Conservation (phyloP, 1,284 basidiomycete species). For the Malassezia japonica region DNA sequence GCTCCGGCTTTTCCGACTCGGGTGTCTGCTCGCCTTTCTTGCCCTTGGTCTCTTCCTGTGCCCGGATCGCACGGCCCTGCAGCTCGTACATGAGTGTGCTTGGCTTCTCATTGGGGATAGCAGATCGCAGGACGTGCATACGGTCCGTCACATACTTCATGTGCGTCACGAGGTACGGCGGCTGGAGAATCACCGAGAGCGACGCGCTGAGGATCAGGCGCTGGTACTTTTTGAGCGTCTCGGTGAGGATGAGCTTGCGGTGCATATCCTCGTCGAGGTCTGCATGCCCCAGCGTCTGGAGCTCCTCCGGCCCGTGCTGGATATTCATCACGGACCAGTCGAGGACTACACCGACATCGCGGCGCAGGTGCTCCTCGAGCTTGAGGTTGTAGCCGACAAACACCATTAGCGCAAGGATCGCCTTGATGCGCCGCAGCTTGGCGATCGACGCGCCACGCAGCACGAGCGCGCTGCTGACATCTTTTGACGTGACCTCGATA, state of each 20-base stretch:
- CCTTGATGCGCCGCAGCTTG: slow-evolving; percentile 74
- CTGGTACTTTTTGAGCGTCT: slow-evolving; percentile 28
- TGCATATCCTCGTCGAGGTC: neutral
- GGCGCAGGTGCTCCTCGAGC: slow-evolving; percentile 87
- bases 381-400: slow-evolving; percentile 83
- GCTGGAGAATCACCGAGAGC: slow-evolving; percentile 28
- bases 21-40: too few relatives aligned
- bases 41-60: too few relatives aligned
- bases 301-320: slow-evolving; percentile 53
- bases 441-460: slow-evolving; percentile 77
- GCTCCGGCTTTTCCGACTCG: too few relatives aligned
- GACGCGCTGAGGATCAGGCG: slow-evolving; percentile 33
- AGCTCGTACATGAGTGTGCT: neutral
- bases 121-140: slow-evolving; percentile 19
- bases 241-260: slow-evolving; percentile 16
- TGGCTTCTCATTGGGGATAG: neutral
- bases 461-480: slow-evolving; percentile 87
- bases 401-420: slow-evolving; percentile 78
- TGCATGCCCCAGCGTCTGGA: slow-evolving; percentile 63
- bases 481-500: slow-evolving; percentile 73
- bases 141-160: slow-evolving; percentile 29
- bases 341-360: slow-evolving; percentile 58
- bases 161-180: slow-evolving; percentile 26
- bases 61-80: neutral
- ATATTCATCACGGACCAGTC: slow-evolving; percentile 16